These are phyloP conservation scores for Linnemannia elongata DNA, from an alignment of 192 early-diverging fungal genomes.

Conservation along the genomic window DNA sequence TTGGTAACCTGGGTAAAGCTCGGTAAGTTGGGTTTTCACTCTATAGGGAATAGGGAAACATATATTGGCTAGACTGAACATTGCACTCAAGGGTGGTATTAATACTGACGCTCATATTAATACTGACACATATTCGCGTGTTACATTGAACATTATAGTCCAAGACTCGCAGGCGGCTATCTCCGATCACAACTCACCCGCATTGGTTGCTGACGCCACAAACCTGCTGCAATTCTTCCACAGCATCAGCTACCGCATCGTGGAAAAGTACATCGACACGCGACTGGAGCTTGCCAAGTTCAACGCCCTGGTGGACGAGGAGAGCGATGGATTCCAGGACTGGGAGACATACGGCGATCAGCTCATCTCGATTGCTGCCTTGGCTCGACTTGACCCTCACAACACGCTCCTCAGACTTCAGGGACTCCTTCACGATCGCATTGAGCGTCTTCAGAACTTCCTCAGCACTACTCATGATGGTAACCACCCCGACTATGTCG, in stretches of 20 bases:
- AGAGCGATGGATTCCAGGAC: slow-evolving; percentile 71
- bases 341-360: slow-evolving; percentile 83
- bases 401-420: slow-evolving; percentile 66
- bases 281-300: slow-evolving; percentile 70
- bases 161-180: slow-evolving; percentile 53
- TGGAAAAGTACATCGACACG: slow-evolving; percentile 73
- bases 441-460: slow-evolving; percentile 60
- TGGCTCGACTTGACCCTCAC: slow-evolving; percentile 72
- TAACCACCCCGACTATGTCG: slow-evolving; percentile 40
- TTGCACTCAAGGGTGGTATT: neutral
- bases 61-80: too few relatives aligned
- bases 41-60: neutral
- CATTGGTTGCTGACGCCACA: slow-evolving; percentile 45
- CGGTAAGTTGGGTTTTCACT: slow-evolving; percentile 50
- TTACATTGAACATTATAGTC: slow-evolving; percentile 8
- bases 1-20: slow-evolving; percentile 73
- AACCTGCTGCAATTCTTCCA: slow-evolving; percentile 62
- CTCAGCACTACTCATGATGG: slow-evolving; percentile 59
- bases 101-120: neutral
- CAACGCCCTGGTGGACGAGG: slow-evolving; percentile 62
- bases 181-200: slow-evolving; percentile 39
- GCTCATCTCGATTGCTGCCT: slow-evolving; percentile 70
- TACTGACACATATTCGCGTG: neutral
- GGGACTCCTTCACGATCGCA: slow-evolving; percentile 64
- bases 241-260: slow-evolving; percentile 67